phyloP scores from a whole-genome alignment of 345 rosid genomes.

The Limnanthes douglasii region DNA sequence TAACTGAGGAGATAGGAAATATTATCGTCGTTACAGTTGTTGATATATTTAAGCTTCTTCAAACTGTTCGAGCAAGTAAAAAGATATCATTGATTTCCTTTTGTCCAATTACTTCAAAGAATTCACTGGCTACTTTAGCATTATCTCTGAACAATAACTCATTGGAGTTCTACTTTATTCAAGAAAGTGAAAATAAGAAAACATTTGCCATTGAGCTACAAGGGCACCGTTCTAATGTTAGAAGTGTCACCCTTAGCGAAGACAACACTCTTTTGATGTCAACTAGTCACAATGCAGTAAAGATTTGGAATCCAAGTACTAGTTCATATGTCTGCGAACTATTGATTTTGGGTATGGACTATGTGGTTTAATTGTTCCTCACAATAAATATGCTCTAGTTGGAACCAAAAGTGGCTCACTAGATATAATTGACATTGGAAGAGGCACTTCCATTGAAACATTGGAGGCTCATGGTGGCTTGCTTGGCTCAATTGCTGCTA shows the following conservation, averaged over 20 bases:
- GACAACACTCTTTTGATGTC: conserved; percentile 87
- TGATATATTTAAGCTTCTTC: conserved; percentile 77
- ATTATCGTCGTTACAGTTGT: conserved; percentile 22
- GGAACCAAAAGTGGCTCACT: conserved; percentile 86
- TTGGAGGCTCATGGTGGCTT: conserved; percentile 90
- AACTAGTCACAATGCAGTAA: conserved; percentile 85
- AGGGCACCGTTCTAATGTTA: conserved; percentile 89
- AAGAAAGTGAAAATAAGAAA: conserved; percentile 31
- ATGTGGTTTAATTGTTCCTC: conserved; percentile 80
- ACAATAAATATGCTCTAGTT: conserved; percentile 67
- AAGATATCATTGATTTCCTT: conserved; percentile 79
- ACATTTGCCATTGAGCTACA: conserved; percentile 63
- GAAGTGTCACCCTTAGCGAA: conserved; percentile 81
- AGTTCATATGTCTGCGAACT: conserved; percentile 88
- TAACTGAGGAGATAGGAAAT: conserved; percentile 19
- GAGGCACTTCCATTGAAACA: conserved; percentile 55
- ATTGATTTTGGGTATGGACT: conserved; percentile 85
- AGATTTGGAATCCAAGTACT: conserved; percentile 93
- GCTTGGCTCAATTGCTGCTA: conserved; percentile 47
- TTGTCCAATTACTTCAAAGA: conserved; percentile 48
- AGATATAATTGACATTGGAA: conserved; percentile 78
- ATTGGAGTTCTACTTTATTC: conserved; percentile 67
- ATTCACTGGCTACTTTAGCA: conserved; percentile 52
- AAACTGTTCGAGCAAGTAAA: conserved; percentile 61
- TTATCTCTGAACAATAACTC: conserved; percentile 79